Percentiles rank a stretch among this genome's conserved stretches.
phyloP scores from a whole-genome alignment of 495 filamentous ascomycete genomes.

The Beverwykella pulmonaria region DNA sequence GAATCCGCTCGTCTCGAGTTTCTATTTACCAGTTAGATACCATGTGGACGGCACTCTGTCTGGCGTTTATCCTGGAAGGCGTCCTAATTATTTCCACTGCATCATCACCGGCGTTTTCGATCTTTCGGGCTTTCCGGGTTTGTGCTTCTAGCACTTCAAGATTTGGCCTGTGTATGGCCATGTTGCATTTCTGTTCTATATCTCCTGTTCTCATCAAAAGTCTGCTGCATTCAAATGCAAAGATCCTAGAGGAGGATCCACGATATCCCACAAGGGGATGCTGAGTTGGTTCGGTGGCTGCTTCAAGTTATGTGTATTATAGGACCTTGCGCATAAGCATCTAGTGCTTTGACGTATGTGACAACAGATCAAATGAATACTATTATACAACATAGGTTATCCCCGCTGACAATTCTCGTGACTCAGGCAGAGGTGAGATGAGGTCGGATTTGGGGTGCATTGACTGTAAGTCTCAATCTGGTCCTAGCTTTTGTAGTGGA shows the following conservation, averaged over 20 bases:
- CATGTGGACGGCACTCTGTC: conserved; percentile 25
- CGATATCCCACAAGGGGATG: neutral
- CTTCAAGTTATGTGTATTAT: conserved; percentile 26
- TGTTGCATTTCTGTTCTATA: conserved; percentile 1
- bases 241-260: conserved; percentile 14
- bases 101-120: conserved; percentile 24
- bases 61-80: conserved; percentile 21
- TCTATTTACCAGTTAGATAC: conserved; percentile 24
- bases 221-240: conserved; percentile 5
- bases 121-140: neutral
- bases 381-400: conserved; percentile 5
- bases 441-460: conserved; percentile 13
- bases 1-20: conserved; percentile 7
- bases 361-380: conserved; percentile 28
- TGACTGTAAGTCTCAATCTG: conserved; percentile 27
- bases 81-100: conserved; percentile 17
- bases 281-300: conserved; percentile 1
- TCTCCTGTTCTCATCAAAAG: conserved; percentile 9
- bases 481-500: conserved; percentile 22
- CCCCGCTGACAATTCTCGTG: neutral
- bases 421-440: conserved; percentile 2
- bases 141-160: neutral
- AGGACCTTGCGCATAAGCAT: conserved; percentile 25
- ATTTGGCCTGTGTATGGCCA: neutral
- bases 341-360: conserved; percentile 8